Evolutionary conservation across 179 eudicot species (phyloP).

Genomic region (Heliamphora pulchella): DNA sequence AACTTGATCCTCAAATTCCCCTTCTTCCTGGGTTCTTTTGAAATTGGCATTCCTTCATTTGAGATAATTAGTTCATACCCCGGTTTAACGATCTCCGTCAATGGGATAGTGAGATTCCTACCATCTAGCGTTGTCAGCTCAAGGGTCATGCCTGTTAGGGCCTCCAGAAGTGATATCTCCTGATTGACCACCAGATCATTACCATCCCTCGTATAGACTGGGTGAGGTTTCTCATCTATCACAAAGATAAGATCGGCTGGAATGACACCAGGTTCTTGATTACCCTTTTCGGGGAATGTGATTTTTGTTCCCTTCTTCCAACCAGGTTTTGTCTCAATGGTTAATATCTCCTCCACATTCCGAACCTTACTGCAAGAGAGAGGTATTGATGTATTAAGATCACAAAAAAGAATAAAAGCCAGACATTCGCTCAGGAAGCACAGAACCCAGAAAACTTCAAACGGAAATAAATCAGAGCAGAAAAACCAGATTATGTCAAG

Average conservation of each 20-base stretch:
- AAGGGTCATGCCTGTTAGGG: conserved; percentile 54
- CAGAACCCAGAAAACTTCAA: not conserved
- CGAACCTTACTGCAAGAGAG: conserved; percentile 41
- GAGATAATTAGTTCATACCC: conserved; percentile 46
- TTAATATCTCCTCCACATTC: conserved; percentile 59
- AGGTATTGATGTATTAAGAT: not conserved
- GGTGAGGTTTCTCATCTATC: conserved; percentile 56
- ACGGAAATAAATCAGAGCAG: not conserved
- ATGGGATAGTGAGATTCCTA: conserved; percentile 33
- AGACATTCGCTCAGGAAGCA: not conserved
- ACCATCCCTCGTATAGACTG: conserved; percentile 47
- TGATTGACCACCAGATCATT: conserved; percentile 50
- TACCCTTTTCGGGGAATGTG: conserved; percentile 67
- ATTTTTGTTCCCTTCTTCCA: conserved; percentile 79
- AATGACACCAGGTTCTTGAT: conserved; percentile 57
- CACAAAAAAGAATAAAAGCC: not conserved
- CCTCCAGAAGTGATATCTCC: conserved; percentile 53
- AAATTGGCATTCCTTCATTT: conserved; percentile 66
- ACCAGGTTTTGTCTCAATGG: conserved; percentile 58
- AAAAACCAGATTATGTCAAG: not conserved
- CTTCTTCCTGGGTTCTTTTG: conserved; percentile 51
- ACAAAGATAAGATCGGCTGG: conserved; percentile 64
- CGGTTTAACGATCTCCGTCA: conserved; percentile 47
- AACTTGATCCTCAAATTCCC: conserved; percentile 54
- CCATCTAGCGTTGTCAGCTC: conserved; percentile 55